A percentile compares a stretch with the other conserved stretches of the same genome.
Conservation (phyloP, 306 rosid genomes). For the Albizia julibrissin region DNA sequence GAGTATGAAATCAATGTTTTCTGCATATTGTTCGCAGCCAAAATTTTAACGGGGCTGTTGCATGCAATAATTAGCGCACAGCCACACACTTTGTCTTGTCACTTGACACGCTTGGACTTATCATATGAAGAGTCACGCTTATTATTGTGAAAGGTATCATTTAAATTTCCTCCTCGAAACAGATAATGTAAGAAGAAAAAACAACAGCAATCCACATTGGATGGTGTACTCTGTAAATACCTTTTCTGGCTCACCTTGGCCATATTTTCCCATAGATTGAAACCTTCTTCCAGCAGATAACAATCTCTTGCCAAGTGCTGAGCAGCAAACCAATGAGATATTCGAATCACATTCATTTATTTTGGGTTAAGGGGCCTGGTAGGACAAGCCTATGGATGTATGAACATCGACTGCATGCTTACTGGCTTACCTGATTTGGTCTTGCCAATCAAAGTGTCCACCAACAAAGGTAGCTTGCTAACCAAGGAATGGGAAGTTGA, state of each 20-base stretch:
- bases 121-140: background rate
- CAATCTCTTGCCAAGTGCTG: slow-evolving; percentile 88
- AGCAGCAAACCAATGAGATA: slow-evolving; percentile 39
- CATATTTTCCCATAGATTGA: slow-evolving; percentile 95
- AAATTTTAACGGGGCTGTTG: background rate
- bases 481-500: slow-evolving; percentile 67
- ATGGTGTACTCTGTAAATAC: slow-evolving; percentile 48
- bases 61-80: background rate
- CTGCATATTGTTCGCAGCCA: background rate
- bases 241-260: slow-evolving; percentile 88
- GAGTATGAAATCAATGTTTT: background rate
- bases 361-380: background rate
- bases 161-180: slow-evolving; percentile 6
- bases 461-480: slow-evolving; percentile 66
- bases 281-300: slow-evolving; percentile 83
- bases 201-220: slow-evolving; percentile 1
- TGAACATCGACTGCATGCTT: slow-evolving; percentile 20
- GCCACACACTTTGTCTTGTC: background rate
- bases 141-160: slow-evolving; percentile 13
- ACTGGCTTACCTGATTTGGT: slow-evolving; percentile 74
- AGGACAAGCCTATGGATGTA: slow-evolving; percentile 23
- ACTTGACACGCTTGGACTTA: slow-evolving; percentile 4
- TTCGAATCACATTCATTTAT: slow-evolving; percentile 26
- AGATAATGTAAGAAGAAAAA: background rate
- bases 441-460: slow-evolving; percentile 53